Conservation (phyloP, 2,329 filamentous ascomycete species). For the Phyllosticta paracitricarpa region DNA sequence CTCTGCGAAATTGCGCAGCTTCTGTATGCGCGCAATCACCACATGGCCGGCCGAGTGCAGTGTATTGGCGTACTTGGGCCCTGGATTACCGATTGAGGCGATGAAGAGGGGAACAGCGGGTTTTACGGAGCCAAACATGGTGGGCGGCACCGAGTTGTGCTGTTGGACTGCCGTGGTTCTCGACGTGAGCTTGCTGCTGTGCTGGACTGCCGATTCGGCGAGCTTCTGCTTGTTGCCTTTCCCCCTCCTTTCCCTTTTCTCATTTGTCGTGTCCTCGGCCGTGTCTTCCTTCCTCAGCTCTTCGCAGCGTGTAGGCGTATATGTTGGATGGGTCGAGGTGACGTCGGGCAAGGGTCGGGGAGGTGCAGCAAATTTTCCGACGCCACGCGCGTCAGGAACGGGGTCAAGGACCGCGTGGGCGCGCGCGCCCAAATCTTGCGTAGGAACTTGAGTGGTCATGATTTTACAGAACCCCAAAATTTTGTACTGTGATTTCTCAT, state of each 20-base stretch:
- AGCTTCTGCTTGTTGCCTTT: not conserved
- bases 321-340: not conserved
- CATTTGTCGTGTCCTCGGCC: not conserved
- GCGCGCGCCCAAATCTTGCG: not conserved
- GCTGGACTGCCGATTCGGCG: not conserved
- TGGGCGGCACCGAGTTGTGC: not conserved
- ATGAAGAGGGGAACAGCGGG: conserved; percentile 51
- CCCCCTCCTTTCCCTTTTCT: not conserved
- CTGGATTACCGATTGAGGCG: conserved; percentile 78
- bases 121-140: not conserved
- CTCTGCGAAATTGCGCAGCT: conserved; percentile 33
- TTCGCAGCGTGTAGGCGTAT: not conserved
- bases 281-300: not conserved
- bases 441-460: not conserved
- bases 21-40: conserved; percentile 46
- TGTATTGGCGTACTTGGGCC: conserved; percentile 57
- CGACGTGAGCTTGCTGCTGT: not conserved
- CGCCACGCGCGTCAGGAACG: too few species aligned
- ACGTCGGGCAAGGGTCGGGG: not conserved
- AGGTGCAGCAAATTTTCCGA: not conserved
- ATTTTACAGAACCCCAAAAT: not conserved
- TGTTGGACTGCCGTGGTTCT: not conserved
- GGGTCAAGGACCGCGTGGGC: not conserved
- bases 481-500: too few species aligned
- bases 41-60: conserved; percentile 83